Evolutionary conservation across 1,284 basidiomycete species (phyloP).

Genomic region (Leccinum pallidistipes): DNA sequence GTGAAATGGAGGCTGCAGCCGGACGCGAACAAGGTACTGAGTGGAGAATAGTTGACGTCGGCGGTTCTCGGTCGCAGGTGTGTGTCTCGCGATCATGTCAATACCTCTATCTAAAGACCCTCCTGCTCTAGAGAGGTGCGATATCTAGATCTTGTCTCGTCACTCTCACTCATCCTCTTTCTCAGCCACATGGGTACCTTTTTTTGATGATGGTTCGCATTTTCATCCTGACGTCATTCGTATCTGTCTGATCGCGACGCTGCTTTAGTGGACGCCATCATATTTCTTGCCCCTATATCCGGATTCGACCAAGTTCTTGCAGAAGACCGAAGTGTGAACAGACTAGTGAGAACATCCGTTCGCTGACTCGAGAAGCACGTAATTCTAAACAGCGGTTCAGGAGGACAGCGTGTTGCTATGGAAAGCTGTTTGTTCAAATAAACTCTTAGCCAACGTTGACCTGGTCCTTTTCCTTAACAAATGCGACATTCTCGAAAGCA

Average conservation of each 20-base stretch:
- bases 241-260: constrained; percentile 3
- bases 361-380: constrained; percentile 1
- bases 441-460: constrained; percentile 68
- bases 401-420: constrained; percentile 80
- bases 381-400: constrained; percentile 34
- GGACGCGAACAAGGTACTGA: constrained; percentile 71
- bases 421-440: constrained; percentile 76
- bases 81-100: constrained; percentile 25
- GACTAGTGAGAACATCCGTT: constrained; percentile 49
- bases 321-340: constrained; percentile 70
- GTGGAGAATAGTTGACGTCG: constrained; percentile 80
- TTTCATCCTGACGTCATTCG: constrained; percentile 2
- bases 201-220: constrained; percentile 68
- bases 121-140: constrained; percentile 28
- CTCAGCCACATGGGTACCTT: constrained; percentile 67
- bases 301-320: constrained; percentile 75
- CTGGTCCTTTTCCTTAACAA: constrained; percentile 80
- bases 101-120: constrained; percentile 11
- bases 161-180: constrained; percentile 8
- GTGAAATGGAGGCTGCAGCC: constrained; percentile 70
- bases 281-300: constrained; percentile 79
- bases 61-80: constrained; percentile 73
- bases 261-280: constrained; percentile 64
- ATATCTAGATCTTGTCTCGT: not conserved
- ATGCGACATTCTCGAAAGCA: constrained; percentile 70